Conservation (phyloP, 371 early-diverging fungal species). For the Synchytrium microbalum region DNA sequence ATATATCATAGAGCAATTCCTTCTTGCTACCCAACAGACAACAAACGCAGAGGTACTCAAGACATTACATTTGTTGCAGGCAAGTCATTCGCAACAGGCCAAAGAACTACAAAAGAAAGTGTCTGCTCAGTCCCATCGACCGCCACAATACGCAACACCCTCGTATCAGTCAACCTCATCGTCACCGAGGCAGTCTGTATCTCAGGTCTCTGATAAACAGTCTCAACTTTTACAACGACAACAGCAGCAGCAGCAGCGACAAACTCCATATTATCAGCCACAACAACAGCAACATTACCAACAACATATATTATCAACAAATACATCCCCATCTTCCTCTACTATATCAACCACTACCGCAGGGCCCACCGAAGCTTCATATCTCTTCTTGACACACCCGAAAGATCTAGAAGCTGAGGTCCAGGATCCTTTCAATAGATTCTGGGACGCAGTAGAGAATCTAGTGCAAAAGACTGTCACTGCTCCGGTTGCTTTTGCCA, state of each 20-base stretch:
- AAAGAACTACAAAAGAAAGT: slow-evolving; percentile 32
- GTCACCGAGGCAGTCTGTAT: neutral
- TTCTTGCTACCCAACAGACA: slow-evolving; percentile 30
- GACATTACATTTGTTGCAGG: slow-evolving; percentile 35
- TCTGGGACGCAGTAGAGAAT: slow-evolving; percentile 70
- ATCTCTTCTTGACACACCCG: neutral
- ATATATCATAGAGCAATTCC: slow-evolving; percentile 29
- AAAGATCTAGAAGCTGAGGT: slow-evolving; percentile 15
- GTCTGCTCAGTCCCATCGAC: neutral
- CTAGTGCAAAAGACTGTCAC: slow-evolving; percentile 54
- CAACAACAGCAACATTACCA: neutral
- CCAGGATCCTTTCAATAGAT: slow-evolving; percentile 73
- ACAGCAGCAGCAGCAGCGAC: neutral
- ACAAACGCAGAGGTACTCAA: slow-evolving; percentile 30
- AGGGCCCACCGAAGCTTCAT: neutral
- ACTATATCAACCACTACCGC: neutral
- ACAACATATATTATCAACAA: neutral
- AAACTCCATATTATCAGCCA: neutral
- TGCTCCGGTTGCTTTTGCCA: slow-evolving; percentile 67
- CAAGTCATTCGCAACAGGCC: slow-evolving; percentile 34
- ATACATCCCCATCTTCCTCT: neutral
- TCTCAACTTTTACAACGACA: neutral
- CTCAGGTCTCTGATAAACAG: neutral
- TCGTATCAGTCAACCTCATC: neutral
- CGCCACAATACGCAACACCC: neutral